Base-by-base conservation (phyloP, 2,329 filamentous ascomycete genomes). In the Colletotrichum lupini region DNA sequence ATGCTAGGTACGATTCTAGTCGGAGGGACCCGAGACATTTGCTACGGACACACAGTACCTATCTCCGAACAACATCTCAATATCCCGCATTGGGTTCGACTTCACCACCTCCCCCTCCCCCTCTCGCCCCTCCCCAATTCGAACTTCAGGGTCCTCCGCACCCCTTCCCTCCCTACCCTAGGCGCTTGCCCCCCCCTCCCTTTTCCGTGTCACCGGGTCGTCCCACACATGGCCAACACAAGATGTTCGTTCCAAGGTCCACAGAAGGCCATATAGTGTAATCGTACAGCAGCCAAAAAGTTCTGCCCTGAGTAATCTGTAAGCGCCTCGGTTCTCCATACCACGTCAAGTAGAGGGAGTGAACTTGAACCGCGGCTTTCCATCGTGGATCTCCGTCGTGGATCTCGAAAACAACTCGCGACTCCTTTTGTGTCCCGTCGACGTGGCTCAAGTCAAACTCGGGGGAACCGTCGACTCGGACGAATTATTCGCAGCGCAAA, bases 171-270 rank as follows among this genome's bases (percentile, higher is more conserved):
- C 32, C 42, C 19, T 22, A 42, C 14, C 37, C 37, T 42, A 42
- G 37, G 37, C 37, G 37, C 37, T 49, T 22, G 37, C 37, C 32
- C 42, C 42, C 42, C 55, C 42, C 32, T 37, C 55, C 42, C 32
- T 37, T 28, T 35, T 22, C 64, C 57, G 52, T 49, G 68, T 55
- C 22, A 24, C 35, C 9, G 68, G 55, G 64, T 61, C 63, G 28
- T 60, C 56, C 28, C 68, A 53, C 59, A 42, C n/a, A 19, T 19
- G 16, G 37, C 16, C 37, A 42, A 42, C 37, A 42, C 37, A 19
- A 16, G 37, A 42, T 14, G 37, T 35, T 35, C 37, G 37, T 49
- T 49, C 42, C 42, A 22, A 19, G 42, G 19, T 49, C 42, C 19
- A 49, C 42, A 19, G 42, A n/a, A n/a, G 19, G 19, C 19, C 19